Conservation (phyloP, 106 monocot species). For the Allium sativum region DNA sequence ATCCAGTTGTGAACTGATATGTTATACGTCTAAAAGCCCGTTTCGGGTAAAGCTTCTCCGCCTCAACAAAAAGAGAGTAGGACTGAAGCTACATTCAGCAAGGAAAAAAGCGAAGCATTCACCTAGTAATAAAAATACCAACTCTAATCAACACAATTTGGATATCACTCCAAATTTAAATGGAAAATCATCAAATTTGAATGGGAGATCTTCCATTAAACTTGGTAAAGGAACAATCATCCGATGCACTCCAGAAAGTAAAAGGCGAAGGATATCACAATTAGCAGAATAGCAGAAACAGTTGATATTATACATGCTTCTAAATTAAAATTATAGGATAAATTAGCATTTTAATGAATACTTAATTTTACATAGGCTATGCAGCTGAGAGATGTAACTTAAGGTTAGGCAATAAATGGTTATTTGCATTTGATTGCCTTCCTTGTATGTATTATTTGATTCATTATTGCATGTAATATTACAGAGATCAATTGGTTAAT, state of each 20-base stretch:
- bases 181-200: constrained; percentile 10
- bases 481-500: no score
- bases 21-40: constrained; percentile 46
- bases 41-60: constrained; percentile 33
- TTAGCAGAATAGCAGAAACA: constrained; percentile 15
- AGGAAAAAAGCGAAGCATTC: constrained; percentile 51
- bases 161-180: constrained; percentile 3
- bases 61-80: constrained; percentile 9
- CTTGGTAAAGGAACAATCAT: constrained; percentile 17
- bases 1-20: constrained; percentile 20
- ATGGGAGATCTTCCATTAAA: constrained; percentile 21
- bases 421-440: no score
- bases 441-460: no score
- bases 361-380: no score
- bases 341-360: no score
- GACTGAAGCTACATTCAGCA: constrained; percentile 7
- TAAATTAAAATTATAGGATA: no score
- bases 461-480: no score
- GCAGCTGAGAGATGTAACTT: no score
- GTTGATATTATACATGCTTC: constrained; percentile 8
- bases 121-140: constrained; percentile 8
- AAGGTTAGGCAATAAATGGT: no score
- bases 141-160: neutral
- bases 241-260: constrained; percentile 50
- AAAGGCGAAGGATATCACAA: constrained; percentile 35